Conservation (phyloP, 441 rosid genomes). For the Euphorbia celastroides region DNA sequence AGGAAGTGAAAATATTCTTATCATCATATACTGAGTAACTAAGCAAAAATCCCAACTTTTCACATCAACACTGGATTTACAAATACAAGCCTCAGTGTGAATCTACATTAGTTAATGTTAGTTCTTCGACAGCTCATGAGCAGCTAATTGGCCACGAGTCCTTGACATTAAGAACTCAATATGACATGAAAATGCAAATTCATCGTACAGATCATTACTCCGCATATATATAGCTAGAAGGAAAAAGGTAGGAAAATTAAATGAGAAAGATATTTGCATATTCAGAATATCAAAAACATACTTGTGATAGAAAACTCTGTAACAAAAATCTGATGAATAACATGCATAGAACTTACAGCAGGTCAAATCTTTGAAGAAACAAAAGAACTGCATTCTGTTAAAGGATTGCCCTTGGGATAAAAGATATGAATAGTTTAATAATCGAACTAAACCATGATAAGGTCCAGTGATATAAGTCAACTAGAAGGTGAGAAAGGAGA, state of each 20-base stretch:
- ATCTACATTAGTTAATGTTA: not conserved
- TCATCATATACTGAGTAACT: constrained; percentile 1
- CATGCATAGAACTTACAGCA: not conserved
- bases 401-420: not conserved
- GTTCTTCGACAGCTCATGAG: not conserved
- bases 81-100: constrained; percentile 5
- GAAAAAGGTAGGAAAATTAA: not conserved
- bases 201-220: not conserved
- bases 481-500: not conserved
- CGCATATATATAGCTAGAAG: not conserved
- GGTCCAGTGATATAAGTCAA: not conserved
- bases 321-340: constrained; percentile 3
- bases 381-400: not conserved
- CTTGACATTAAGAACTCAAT: not conserved
- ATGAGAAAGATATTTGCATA: not conserved
- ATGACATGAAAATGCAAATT: not conserved
- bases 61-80: not conserved
- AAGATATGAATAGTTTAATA: not conserved
- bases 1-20: constrained; percentile 22
- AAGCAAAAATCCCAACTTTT: constrained; percentile 8
- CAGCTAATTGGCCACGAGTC: constrained; percentile 5
- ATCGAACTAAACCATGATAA: not conserved
- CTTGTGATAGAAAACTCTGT: not conserved
- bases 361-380: not conserved
- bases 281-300: not conserved